Evolutionary conservation across 2,329 filamentous ascomycete species (phyloP).

Genomic region (Cadophora gregata): DNA sequence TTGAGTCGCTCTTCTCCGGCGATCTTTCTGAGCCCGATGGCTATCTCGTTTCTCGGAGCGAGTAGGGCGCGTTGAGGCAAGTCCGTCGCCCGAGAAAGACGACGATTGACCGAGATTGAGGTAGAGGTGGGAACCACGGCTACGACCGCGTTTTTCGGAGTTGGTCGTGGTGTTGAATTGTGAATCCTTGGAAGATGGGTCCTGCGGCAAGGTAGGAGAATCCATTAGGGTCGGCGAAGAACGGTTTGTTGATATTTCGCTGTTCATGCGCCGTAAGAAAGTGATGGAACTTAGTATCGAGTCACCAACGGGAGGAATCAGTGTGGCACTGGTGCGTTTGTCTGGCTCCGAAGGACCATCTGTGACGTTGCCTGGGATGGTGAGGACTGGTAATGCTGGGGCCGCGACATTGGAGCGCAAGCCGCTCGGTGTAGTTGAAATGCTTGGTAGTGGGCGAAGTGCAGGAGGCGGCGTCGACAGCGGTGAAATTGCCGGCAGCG

Average conservation of each 20-base stretch:
- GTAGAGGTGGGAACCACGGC: conserved; percentile 27
- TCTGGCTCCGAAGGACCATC: conserved; percentile 29
- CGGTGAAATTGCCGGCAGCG: conserved; percentile 18
- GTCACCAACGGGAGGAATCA: conserved; percentile 20
- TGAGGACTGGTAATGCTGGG: conserved; percentile 34
- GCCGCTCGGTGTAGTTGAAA: conserved; percentile 21
- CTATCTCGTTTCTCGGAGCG: conserved; percentile 18
- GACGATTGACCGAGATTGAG: conserved; percentile 20
- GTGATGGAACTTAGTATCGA: conserved; percentile 26
- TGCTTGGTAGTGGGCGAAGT: conserved; percentile 23
- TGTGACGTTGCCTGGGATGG: conserved; percentile 31
- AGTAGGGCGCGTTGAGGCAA: neutral
- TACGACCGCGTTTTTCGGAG: conserved; percentile 16
- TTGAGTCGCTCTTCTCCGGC: conserved; percentile 16
- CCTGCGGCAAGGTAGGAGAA: conserved; percentile 7
- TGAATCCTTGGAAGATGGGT: neutral
- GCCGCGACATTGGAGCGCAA: conserved; percentile 21
- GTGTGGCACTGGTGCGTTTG: conserved; percentile 11
- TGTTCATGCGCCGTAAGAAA: conserved; percentile 36
- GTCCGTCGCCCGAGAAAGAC: neutral
- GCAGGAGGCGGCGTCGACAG: conserved; percentile 27
- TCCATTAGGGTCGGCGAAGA: conserved; percentile 16
- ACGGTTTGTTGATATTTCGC: conserved; percentile 28
- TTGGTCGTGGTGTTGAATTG: neutral
- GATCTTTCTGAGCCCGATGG: conserved; percentile 24